Evolutionary conservation across 2,329 filamentous ascomycete genomes (phyloP), one percentile per base, ranked within the genome.

Genomic region (Penicillium olsonii): DNA sequence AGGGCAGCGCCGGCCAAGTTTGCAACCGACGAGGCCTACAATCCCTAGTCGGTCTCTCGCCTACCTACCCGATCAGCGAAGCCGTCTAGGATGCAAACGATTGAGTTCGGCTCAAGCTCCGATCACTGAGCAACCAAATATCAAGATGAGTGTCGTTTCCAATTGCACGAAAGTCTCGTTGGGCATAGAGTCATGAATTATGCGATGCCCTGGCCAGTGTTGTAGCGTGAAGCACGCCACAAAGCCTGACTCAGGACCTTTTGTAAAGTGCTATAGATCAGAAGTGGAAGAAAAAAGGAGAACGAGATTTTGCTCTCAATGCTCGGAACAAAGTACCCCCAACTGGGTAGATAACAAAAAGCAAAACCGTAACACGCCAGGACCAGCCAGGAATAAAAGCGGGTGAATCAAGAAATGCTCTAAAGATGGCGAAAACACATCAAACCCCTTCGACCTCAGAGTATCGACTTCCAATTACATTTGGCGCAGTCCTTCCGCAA

Each of bases 401-500:
- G 42, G 49, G 55, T 49, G 17, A 48, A 57, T 55, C 42, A 57
- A 48, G 44, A 22, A 51, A 64, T 57, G 42, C 53, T 59, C 40
- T 42, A 50, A 53, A 27, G 38, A 53, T 48, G 45, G 44, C 51
- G 54, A 43, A 49, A 57, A 58, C 53, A 48, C 45, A 60, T 56
- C 50, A 11, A 15, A 55, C 45, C 37, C 51, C 27, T 54, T 42
- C 41, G 64, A 53, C 50, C 29, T 50, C 52, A 61, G 53, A 47
- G 40, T 46, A 44, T 38, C 39, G 44, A 20, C 46, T 41, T 42
- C 48, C 58, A 37, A 60, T 54, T 65, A 69, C 65, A 69, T 69
- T 54, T 67, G 90, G 69, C 92, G 84, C 80, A 96, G 79, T 81
- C 91, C 87, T 75, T 96, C 92, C 37, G 90, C 88, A 67, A 96